phyloP scores from a whole-genome alignment of 2,329 filamentous ascomycete genomes.

The Verruconis gallopava region DNA sequence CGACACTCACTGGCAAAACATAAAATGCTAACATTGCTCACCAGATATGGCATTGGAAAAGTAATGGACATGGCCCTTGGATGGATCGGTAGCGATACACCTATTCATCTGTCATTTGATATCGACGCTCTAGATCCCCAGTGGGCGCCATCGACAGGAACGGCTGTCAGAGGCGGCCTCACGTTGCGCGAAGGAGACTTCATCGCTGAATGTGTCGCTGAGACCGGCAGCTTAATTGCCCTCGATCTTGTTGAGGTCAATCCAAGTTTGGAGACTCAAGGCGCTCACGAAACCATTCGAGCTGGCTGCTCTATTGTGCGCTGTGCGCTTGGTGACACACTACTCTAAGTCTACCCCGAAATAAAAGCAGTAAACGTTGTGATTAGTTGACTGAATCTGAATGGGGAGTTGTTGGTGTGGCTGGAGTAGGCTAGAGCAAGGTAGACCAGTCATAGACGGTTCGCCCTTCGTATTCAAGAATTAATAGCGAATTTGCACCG shows the following conservation, averaged over 20 bases:
- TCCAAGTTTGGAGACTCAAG: conserved; percentile 37
- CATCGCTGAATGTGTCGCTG: conserved; percentile 62
- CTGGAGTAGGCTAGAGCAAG: too few species aligned
- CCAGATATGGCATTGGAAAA: conserved; percentile 77
- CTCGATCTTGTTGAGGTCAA: conserved; percentile 45
- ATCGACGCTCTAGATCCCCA: conserved; percentile 92
- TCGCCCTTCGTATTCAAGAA: too few species aligned
- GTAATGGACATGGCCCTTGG: conserved; percentile 98
- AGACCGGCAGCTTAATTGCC: conserved; percentile 43
- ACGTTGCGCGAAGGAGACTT: conserved; percentile 93
- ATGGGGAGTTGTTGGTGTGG: too few species aligned
- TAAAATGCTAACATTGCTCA: conserved; percentile 10
- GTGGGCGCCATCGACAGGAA: conserved; percentile 93
- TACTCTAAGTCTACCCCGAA: conserved; percentile 42
- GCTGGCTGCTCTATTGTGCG: conserved; percentile 85
- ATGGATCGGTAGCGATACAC: conserved; percentile 86
- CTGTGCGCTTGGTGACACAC: conserved; percentile 81
- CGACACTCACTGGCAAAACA: background rate
- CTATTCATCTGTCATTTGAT: conserved; percentile 94
- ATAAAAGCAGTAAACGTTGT: too few species aligned
- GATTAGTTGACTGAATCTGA: too few species aligned
- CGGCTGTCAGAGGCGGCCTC: conserved; percentile 82
- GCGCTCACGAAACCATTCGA: conserved; percentile 73
- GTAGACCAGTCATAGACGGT: too few species aligned
- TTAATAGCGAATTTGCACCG: too few species aligned